phyloP scores from a whole-genome alignment of 306 rosid genomes.

The Benincasa hispida region DNA sequence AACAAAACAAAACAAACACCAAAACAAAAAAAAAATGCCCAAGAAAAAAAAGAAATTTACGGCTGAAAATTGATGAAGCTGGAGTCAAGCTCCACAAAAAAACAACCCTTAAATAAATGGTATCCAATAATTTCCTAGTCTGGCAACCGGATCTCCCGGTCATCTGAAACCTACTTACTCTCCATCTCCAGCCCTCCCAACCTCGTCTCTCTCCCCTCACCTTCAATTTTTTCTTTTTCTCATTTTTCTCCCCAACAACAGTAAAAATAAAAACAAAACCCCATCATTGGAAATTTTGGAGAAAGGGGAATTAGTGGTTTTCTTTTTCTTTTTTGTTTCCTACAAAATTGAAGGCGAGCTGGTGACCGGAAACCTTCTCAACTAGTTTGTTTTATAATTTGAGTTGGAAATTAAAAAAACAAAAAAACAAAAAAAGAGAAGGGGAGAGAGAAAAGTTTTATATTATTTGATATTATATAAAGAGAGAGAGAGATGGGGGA shows the following conservation, averaged over 20 bases:
- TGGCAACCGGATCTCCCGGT: slow-evolving; percentile 7
- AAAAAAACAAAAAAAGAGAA: not conserved
- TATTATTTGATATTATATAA: not conserved
- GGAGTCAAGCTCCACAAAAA: not conserved
- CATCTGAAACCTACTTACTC: not conserved
- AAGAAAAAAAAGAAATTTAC: no score
- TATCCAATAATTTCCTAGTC: not conserved
- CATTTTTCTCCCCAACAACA: not conserved
- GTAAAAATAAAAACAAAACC: not conserved
- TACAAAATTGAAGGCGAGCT: not conserved
- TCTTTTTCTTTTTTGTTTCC: not conserved
- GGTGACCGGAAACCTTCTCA: not conserved
- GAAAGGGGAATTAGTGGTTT: not conserved
- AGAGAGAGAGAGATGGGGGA: not conserved
- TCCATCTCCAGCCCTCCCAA: not conserved
- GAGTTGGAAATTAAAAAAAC: not conserved
- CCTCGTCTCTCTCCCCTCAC: not conserved
- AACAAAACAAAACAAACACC: no score
- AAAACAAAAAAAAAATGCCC: no score
- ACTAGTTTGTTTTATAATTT: not conserved
- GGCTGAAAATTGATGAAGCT: not conserved
- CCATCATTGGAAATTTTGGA: not conserved
- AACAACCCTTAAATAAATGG: not conserved
- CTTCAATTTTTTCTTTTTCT: not conserved
- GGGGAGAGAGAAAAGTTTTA: not conserved